These are phyloP conservation scores for Alnus glutinosa DNA, from an alignment of 306 rosid species.

Conservation along the genomic window DNA sequence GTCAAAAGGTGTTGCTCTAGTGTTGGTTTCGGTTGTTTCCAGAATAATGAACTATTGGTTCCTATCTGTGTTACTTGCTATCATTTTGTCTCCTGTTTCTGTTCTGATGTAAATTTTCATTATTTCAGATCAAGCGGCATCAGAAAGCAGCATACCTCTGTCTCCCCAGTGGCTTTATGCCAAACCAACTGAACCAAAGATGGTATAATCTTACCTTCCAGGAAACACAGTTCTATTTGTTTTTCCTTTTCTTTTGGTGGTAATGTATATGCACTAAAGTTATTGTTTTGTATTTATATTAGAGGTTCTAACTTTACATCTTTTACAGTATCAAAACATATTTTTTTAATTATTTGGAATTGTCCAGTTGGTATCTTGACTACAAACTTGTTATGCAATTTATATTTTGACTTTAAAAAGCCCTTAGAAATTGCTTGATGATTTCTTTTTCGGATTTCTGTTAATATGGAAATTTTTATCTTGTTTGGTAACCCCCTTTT, in stretches of 20 bases:
- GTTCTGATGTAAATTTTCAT: conserved; percentile 9
- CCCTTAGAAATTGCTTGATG: neutral
- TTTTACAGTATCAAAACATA: neutral
- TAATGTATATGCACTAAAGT: neutral
- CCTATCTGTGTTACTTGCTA: neutral
- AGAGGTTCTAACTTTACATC: neutral
- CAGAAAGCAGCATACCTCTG: conserved; percentile 59
- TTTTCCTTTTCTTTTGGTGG: neutral
- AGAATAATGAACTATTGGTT: neutral
- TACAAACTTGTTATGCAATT: neutral
- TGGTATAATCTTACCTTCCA: conserved; percentile 36
- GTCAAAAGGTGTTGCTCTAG: conserved; percentile 39
- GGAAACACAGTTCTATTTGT: neutral
- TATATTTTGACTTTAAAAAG: neutral
- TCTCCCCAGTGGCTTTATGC: conserved; percentile 75
- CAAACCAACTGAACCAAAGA: conserved; percentile 54
- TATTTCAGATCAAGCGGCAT: conserved; percentile 43
- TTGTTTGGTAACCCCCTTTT: neutral
- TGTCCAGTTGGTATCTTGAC: neutral
- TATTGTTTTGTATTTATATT: neutral
- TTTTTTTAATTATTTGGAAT: neutral
- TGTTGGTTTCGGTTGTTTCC: neutral
- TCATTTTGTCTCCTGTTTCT: conserved; percentile 4
- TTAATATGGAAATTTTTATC: neutral
- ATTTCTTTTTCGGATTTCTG: neutral